Conservation (phyloP, 805 yeast species). For the Ogataea glucozyma region DNA sequence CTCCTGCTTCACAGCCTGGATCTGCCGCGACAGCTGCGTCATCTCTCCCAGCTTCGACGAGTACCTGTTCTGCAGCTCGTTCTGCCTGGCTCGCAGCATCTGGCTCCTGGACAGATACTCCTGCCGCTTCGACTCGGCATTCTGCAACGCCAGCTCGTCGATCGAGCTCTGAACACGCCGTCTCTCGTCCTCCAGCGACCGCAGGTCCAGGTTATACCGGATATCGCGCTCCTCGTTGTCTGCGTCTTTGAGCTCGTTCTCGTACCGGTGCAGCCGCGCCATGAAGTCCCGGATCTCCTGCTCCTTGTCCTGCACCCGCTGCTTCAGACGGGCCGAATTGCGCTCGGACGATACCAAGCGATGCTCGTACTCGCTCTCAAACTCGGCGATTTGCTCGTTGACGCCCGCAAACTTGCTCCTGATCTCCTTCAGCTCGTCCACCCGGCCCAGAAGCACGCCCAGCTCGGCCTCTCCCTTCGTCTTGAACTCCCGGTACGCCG, state of each 20-base stretch:
- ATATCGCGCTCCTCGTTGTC: slow-evolving; percentile 62
- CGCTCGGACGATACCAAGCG: slow-evolving; percentile 18
- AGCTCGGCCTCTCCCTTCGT: slow-evolving; percentile 26
- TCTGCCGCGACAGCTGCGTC: slow-evolving; percentile 76
- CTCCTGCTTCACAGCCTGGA: slow-evolving; percentile 55
- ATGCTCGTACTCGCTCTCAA: slow-evolving; percentile 22
- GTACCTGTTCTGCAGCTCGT: slow-evolving; percentile 58
- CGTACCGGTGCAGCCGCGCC: slow-evolving; percentile 59
- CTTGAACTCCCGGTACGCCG: slow-evolving; percentile 16
- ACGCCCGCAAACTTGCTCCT: slow-evolving; percentile 42
- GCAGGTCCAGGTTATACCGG: slow-evolving; percentile 42
- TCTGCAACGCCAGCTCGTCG: slow-evolving; percentile 38
- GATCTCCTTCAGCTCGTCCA: slow-evolving; percentile 40
- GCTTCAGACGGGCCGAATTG: slow-evolving; percentile 14
- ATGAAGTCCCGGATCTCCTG: slow-evolving; percentile 30
- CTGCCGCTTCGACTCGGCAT: slow-evolving; percentile 58
- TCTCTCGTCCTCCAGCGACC: slow-evolving; percentile 44
- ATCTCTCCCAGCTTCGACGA: slow-evolving; percentile 85
- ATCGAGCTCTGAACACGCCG: slow-evolving; percentile 28
- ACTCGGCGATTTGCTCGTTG: slow-evolving; percentile 46
- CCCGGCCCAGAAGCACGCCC: slow-evolving; percentile 12
- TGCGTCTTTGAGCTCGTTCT: slow-evolving; percentile 52
- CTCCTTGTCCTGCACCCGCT: slow-evolving; percentile 32
- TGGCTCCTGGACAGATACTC: slow-evolving; percentile 60
- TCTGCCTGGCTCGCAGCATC: slow-evolving; percentile 49